A percentile compares a stretch with the other conserved stretches of the same genome.
phyloP scores from a whole-genome alignment of 169 alveolate species.

The Eimeria tenella region DNA sequence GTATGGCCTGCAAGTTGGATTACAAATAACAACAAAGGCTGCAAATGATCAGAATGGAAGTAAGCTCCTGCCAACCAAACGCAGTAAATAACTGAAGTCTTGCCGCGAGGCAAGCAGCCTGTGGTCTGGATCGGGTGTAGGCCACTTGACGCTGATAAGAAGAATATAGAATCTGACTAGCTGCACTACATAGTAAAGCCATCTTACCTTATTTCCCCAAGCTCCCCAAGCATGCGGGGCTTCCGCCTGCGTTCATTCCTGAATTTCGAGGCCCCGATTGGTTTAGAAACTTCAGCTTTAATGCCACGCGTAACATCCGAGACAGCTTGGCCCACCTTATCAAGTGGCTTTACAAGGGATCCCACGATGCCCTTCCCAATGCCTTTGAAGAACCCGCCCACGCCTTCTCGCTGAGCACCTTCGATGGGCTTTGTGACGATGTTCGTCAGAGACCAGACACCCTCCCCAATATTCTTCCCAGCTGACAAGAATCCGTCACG shows the following conservation, averaged over 20 bases:
- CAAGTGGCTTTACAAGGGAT: conserved; percentile 94
- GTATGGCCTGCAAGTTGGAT: conserved; percentile 60
- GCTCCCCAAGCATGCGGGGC: conserved; percentile 93
- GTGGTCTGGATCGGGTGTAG: too few species aligned
- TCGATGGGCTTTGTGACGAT: conserved; percentile 94
- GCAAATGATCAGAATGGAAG: not conserved
- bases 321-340: conserved; percentile 94
- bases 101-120: too few species aligned
- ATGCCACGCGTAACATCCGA: conserved; percentile 92
- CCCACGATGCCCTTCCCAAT: conserved; percentile 94
- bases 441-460: conserved; percentile 90
- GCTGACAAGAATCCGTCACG: conserved; percentile 91
- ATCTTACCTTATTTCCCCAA: conserved; percentile 82
- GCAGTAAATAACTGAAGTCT: too few species aligned
- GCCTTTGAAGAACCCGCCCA: conserved; percentile 93
- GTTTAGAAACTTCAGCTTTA: conserved; percentile 89
- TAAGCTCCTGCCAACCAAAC: too few species aligned
- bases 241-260: conserved; percentile 86
- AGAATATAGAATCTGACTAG: not conserved
- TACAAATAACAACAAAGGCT: not conserved
- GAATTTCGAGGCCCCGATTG: conserved; percentile 86
- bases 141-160: not conserved
- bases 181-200: not conserved
- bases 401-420: conserved; percentile 94
- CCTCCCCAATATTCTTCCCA: conserved; percentile 92